Evolutionary conservation across 1,139 yeast genomes (phyloP).

Genomic region (Debaryomyces subglobosus): DNA sequence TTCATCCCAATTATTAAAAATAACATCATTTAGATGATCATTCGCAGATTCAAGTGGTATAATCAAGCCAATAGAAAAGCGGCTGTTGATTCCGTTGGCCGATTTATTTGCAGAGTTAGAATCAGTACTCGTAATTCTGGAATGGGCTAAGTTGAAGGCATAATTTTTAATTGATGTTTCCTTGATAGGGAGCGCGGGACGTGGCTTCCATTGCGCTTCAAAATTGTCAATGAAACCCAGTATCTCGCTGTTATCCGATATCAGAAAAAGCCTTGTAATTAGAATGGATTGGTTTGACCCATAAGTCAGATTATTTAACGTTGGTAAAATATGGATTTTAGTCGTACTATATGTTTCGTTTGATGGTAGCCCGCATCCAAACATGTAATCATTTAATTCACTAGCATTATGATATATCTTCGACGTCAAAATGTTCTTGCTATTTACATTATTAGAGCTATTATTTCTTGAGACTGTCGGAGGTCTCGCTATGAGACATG

Average conservation of each 20-base stretch:
- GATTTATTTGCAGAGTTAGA: conserved; percentile 10
- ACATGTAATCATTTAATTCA: conserved; percentile 56
- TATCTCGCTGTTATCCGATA: conserved; percentile 31
- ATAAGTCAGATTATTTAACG: conserved; percentile 33
- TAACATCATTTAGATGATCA: conserved; percentile 38
- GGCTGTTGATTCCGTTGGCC: conserved; percentile 30
- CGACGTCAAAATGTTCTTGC: conserved; percentile 22
- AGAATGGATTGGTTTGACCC: conserved; percentile 41
- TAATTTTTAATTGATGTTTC: conserved; percentile 19
- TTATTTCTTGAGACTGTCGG: background rate
- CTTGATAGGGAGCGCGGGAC: conserved; percentile 35
- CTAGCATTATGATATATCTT: conserved; percentile 42
- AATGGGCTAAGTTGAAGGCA: conserved; percentile 12
- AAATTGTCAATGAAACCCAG: conserved; percentile 9
- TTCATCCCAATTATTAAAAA: conserved; percentile 54
- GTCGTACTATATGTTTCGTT: conserved; percentile 49
- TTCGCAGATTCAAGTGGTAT: conserved; percentile 44
- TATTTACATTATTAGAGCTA: background rate
- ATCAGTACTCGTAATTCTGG: background rate
- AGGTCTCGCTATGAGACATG: background rate
- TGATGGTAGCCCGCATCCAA: conserved; percentile 59
- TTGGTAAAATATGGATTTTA: conserved; percentile 52
- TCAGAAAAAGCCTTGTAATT: conserved; percentile 49
- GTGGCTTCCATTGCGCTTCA: conserved; percentile 33
- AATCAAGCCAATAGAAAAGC: conserved; percentile 53